Evolutionary conservation across 2,329 filamentous ascomycete species (phyloP), one percentile per base, ranked within the genome.

Genomic region (Fusarium verticillioides): DNA sequence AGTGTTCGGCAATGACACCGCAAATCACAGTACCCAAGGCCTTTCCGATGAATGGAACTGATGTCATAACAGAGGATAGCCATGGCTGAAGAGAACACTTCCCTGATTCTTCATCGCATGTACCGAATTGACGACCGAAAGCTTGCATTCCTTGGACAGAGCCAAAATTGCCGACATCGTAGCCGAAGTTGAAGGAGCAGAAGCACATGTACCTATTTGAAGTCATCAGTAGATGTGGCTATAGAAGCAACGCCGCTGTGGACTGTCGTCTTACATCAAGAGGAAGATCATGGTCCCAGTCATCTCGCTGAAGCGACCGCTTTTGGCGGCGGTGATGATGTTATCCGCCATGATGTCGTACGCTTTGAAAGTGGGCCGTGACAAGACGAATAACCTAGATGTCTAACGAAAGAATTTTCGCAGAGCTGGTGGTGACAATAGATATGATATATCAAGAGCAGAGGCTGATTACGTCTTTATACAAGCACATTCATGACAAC

Each of bases 111-210:
- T 68, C 44, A 15, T 77, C 50, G 32, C 68, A 78, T 15, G 73
- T 63, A 12, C 77, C 77, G 53, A 79, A 79, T 44, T 68, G 65
- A n/a, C 63, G 69, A 11, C 65, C 58, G 32, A 79, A 79, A 39
- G 64, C 40, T 30, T 74, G 69, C 77, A 79, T 79, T 13, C 61
- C 76, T 49, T 79, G 77, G 10, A 79, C 76, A 11, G 75, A 77
- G 7, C 74, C 69, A 60, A 78, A 78, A 21, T 66, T 78, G 43
- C 77, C 75, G 26, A 78, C 77, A 46, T 78, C 77, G 36, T 73
- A 78, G 11, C 77, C 77, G 61, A 78, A 78, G 60, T 78, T 78
- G 60, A 78, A 78, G 15, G 75, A 73, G 23, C 75, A 77, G 21
- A 72, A 54, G 13, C 70, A 70, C 75, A 78, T 73, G 40, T 78